Conservation (phyloP, 2,329 filamentous ascomycete species). For the Lomentospora prolificans region DNA sequence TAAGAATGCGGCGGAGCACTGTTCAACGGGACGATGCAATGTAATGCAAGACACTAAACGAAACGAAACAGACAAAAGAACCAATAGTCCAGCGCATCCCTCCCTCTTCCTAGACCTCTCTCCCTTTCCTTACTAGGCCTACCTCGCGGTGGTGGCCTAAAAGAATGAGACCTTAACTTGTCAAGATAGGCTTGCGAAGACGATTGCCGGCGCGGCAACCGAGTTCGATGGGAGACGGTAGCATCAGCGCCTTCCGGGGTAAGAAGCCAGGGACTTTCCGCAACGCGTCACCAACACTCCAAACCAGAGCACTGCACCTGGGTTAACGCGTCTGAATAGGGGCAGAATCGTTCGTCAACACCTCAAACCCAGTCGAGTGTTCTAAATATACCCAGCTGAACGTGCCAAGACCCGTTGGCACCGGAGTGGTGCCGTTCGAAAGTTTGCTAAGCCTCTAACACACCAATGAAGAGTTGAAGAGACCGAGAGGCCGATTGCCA, state of each 20-base stretch:
- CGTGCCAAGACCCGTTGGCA: neutral
- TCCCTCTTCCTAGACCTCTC: neutral
- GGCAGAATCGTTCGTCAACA: too few species aligned
- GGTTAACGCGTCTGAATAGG: neutral
- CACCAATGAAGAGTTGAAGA: neutral
- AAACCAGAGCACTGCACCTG: neutral
- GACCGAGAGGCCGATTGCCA: neutral
- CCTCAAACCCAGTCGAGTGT: neutral
- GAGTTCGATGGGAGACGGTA: too few species aligned
- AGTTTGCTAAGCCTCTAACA: neutral
- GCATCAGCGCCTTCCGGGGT: neutral
- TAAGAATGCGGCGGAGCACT: neutral
- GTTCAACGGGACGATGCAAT: neutral
- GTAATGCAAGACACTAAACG: neutral
- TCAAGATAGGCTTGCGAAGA: neutral
- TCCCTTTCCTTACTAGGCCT: neutral
- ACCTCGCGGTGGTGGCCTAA: neutral
- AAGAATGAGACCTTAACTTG: neutral
- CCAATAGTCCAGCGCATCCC: neutral
- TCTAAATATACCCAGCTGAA: conserved; percentile 4
- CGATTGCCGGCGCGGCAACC: too few species aligned
- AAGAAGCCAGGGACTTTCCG: neutral
- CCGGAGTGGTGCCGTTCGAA: neutral
- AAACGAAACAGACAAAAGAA: neutral
- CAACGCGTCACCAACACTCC: neutral